A percentile compares a stretch with the other conserved stretches of the same genome.
phyloP scores from a whole-genome alignment of 1,284 basidiomycete species.

The Apiotrichum domesticum region DNA sequence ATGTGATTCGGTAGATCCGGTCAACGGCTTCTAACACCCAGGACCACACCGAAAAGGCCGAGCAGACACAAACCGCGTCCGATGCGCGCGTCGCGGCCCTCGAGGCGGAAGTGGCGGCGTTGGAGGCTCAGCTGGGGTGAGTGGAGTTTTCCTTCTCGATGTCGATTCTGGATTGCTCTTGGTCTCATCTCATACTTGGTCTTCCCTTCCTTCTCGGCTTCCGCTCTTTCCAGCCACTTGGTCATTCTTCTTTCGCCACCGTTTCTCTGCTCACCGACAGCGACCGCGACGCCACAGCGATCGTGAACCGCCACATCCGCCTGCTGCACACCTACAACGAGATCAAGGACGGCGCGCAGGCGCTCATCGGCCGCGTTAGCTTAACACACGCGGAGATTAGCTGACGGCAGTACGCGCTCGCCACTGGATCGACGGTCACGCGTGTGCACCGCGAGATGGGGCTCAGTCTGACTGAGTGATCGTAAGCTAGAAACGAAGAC shows the following conservation, averaged over 20 bases:
- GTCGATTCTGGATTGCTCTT: neutral
- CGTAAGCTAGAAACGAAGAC: too few species aligned
- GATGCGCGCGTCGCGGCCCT: constrained; percentile 1
- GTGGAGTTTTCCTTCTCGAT: neutral
- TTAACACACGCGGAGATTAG: neutral
- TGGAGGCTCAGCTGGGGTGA: constrained; percentile 23
- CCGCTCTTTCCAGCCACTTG: too few species aligned
- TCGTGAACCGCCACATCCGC: constrained; percentile 38
- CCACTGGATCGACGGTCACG: constrained; percentile 34
- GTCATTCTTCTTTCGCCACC: too few species aligned
- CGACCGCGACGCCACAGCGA: constrained; percentile 28
- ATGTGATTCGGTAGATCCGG: too few species aligned
- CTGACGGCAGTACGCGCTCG: constrained; percentile 32
- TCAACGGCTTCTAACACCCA: too few species aligned
- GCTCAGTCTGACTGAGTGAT: constrained; percentile 32
- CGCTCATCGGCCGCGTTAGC: constrained; percentile 38
- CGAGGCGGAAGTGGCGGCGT: constrained; percentile 17
- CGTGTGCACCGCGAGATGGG: constrained; percentile 38
- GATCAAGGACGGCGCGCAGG: constrained; percentile 45
- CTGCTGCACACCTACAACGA: constrained; percentile 46
- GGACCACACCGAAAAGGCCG: too few species aligned
- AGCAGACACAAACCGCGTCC: too few species aligned
- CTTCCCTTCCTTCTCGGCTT: too few species aligned
- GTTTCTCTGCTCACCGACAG: constrained; percentile 8
- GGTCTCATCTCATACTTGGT: too few species aligned